phyloP scores from a whole-genome alignment of 2,329 filamentous ascomycete genomes.

The Davidsoniella australis region DNA sequence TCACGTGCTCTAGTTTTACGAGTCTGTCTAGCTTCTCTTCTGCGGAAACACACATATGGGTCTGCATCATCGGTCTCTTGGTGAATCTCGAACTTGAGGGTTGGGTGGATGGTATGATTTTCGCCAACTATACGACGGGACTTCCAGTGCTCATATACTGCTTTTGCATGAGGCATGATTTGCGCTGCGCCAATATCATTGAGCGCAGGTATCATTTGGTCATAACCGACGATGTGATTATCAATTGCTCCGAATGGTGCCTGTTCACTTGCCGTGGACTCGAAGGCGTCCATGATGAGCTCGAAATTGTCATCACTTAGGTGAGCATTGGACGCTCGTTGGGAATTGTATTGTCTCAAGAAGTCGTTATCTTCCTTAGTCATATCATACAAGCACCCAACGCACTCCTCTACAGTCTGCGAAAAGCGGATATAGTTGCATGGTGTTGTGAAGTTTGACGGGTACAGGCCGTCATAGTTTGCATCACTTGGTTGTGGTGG shows the following conservation, averaged over 20 bases:
- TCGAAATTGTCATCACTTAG: slow-evolving; percentile 89
- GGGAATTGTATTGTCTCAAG: slow-evolving; percentile 68
- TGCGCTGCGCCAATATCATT: slow-evolving; percentile 32
- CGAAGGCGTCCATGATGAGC: slow-evolving; percentile 84
- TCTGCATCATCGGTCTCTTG: slow-evolving; percentile 90
- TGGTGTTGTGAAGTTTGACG: slow-evolving; percentile 62
- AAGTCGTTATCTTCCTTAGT: slow-evolving; percentile 76
- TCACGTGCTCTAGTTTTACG: slow-evolving; percentile 90
- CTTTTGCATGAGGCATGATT: slow-evolving; percentile 45
- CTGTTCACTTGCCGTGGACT: slow-evolving; percentile 66
- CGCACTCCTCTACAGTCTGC: slow-evolving; percentile 91
- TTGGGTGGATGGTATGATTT: slow-evolving; percentile 59
- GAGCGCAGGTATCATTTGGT: slow-evolving; percentile 56
- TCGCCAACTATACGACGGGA: slow-evolving; percentile 44
- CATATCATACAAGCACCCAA: slow-evolving; percentile 86
- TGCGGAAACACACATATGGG: slow-evolving; percentile 94
- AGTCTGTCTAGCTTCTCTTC: slow-evolving; percentile 82
- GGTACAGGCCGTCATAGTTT: slow-evolving; percentile 81
- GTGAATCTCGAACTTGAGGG: slow-evolving; percentile 84
- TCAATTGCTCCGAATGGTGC: slow-evolving; percentile 83
- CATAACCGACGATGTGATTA: slow-evolving; percentile 64
- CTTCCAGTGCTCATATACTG: slow-evolving; percentile 85
- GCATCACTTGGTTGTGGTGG: slow-evolving; percentile 47
- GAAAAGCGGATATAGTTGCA: slow-evolving; percentile 94
- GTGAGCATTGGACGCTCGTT: slow-evolving; percentile 42